These are phyloP conservation scores for Zangia roseola DNA, from an alignment of 768 basidiomycete genomes.

Conservation along the genomic window DNA sequence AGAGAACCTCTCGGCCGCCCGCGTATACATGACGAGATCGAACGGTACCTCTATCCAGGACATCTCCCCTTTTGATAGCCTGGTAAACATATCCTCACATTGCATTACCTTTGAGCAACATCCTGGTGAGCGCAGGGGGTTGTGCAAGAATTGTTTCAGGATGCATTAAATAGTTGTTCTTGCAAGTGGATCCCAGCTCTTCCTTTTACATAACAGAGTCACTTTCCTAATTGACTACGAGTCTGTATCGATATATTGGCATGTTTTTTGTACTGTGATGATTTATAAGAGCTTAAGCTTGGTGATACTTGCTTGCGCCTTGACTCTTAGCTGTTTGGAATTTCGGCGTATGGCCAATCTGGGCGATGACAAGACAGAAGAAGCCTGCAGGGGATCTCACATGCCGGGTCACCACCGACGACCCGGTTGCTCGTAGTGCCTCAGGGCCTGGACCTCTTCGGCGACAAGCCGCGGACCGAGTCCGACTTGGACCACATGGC, in stretches of 20 bases:
- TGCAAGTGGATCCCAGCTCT: not conserved
- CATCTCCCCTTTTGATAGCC: conserved; percentile 66
- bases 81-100: conserved; percentile 44
- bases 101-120: conserved; percentile 64
- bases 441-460: too few relatives aligned
- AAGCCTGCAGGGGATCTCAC: too few relatives aligned
- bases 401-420: too few relatives aligned
- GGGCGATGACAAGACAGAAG: too few relatives aligned
- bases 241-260: conserved; percentile 7
- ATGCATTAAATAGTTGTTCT: conserved; percentile 36
- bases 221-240: not conserved
- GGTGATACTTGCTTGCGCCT: too few relatives aligned
- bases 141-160: conserved; percentile 67
- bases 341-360: too few relatives aligned
- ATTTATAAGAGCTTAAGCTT: too few relatives aligned
- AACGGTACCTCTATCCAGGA: conserved; percentile 38
- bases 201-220: not conserved
- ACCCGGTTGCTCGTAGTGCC: too few relatives aligned
- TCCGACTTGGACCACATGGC: too few relatives aligned
- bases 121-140: conserved; percentile 61
- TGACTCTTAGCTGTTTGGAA: too few relatives aligned
- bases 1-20: conserved; percentile 13
- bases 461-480: too few relatives aligned
- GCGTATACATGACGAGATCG: conserved; percentile 27
- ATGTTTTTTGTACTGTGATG: too few relatives aligned